These are phyloP conservation scores for Sherardia arvensis DNA, from an alignment of 257 asterid species.

Conservation along the genomic window DNA sequence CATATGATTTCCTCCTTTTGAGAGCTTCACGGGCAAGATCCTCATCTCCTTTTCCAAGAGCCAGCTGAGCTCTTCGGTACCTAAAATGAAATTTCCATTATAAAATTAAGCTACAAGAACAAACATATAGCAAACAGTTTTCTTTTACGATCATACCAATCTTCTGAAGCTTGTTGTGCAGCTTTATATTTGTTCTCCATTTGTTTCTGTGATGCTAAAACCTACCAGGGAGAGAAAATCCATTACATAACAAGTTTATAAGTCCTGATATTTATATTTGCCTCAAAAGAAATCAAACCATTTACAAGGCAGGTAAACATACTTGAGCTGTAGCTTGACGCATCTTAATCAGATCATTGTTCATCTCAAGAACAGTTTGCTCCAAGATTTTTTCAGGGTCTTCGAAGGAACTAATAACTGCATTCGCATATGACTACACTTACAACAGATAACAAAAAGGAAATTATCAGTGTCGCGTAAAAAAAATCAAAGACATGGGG, in stretches of 20 bases:
- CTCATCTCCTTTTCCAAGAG: slow-evolving; percentile 89
- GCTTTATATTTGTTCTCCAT: slow-evolving; percentile 83
- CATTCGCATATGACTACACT: slow-evolving; percentile 79
- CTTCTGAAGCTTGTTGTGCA: slow-evolving; percentile 86
- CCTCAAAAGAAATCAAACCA: neutral
- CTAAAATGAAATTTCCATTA: slow-evolving; percentile 33
- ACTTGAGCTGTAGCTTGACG: slow-evolving; percentile 99
- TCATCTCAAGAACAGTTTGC: slow-evolving; percentile 90
- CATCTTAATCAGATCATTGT: slow-evolving; percentile 77
- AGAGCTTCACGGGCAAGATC: slow-evolving; percentile 99
- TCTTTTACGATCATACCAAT: slow-evolving; percentile 47
- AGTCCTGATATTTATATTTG: neutral
- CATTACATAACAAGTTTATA: slow-evolving; percentile 5
- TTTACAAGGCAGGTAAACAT: slow-evolving; percentile 5
- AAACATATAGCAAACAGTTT: slow-evolving; percentile 7
- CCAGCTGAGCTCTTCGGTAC: slow-evolving; percentile 95
- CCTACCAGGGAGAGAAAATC: slow-evolving; percentile 33
- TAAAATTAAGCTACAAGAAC: slow-evolving; percentile 14
- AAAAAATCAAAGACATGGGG: slow-evolving; percentile 11
- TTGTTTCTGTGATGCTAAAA: slow-evolving; percentile 94
- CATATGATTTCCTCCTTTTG: slow-evolving; percentile 81
- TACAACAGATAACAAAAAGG: slow-evolving; percentile 6
- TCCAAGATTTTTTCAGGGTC: slow-evolving; percentile 98
- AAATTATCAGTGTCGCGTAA: slow-evolving; percentile 13
- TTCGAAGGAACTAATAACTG: slow-evolving; percentile 73